phyloP scores from a whole-genome alignment of 352 stramenopile species.

The Phytophthora uliginosa region DNA sequence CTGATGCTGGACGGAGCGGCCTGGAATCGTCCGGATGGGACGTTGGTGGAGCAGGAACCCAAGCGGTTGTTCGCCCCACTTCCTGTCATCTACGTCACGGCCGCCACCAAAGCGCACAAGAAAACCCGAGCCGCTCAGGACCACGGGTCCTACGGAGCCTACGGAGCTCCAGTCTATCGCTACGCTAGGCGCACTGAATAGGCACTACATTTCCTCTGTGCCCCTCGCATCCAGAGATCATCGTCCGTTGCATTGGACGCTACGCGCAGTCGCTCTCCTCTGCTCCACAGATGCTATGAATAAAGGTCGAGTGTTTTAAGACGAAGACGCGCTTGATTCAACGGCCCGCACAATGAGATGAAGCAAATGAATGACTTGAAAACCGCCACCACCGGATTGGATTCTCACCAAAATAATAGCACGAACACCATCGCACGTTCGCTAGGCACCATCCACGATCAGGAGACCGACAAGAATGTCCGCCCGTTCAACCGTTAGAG shows the following conservation, averaged over 20 bases:
- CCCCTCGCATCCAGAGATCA: conserved; percentile 80
- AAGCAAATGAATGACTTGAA: neutral
- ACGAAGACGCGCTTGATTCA: neutral
- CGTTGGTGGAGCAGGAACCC: conserved; percentile 81
- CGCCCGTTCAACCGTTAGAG: neutral
- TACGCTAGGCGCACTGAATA: conserved; percentile 67
- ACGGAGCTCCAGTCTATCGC: conserved; percentile 78
- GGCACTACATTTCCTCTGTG: conserved; percentile 84
- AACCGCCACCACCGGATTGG: neutral
- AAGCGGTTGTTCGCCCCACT: conserved; percentile 78
- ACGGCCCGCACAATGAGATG: neutral
- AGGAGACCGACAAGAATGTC: neutral
- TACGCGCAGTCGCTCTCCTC: conserved; percentile 78
- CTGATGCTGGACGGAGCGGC: conserved; percentile 77
- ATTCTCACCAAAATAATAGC: neutral
- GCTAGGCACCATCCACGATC: neutral
- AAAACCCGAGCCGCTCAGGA: conserved; percentile 75
- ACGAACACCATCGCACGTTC: neutral
- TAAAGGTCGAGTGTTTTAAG: neutral
- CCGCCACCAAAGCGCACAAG: conserved; percentile 78
- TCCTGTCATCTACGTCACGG: conserved; percentile 82
- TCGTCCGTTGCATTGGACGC: conserved; percentile 80
- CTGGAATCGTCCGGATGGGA: conserved; percentile 78
- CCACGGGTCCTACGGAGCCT: conserved; percentile 81
- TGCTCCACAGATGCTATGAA: conserved; percentile 51